Evolutionary conservation across 1,284 basidiomycete species (phyloP).

Genomic region (Cryptococcus sp.): DNA sequence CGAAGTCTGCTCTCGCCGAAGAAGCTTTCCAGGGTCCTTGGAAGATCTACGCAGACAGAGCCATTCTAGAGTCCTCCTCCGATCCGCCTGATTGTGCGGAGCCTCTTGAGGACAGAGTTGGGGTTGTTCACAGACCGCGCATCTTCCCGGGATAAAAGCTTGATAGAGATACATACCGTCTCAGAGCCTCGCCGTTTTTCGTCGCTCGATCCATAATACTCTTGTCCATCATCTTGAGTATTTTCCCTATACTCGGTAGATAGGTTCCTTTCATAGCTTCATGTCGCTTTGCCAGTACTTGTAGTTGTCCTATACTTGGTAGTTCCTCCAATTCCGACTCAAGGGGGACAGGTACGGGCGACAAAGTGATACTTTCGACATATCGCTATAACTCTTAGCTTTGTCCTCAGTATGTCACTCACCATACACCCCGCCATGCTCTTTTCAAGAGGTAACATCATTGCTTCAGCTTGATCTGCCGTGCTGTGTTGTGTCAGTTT

Average conservation of each 20-base stretch:
- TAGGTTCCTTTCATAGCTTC: slow-evolving; percentile 53
- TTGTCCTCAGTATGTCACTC: neutral
- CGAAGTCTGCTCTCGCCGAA: too few species aligned
- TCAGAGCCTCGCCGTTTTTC: slow-evolving; percentile 87
- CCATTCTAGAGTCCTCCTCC: too few species aligned
- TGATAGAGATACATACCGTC: slow-evolving; percentile 57
- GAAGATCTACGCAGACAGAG: too few species aligned
- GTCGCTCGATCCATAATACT: slow-evolving; percentile 83
- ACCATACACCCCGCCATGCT: slow-evolving; percentile 29
- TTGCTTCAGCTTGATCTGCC: slow-evolving; percentile 79
- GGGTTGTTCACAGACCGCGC: too few species aligned
- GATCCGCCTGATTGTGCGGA: too few species aligned
- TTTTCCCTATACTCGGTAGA: slow-evolving; percentile 84
- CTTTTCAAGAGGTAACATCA: slow-evolving; percentile 94
- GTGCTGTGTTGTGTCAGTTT: slow-evolving; percentile 19
- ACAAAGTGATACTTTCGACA: slow-evolving; percentile 23
- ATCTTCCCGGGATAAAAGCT: neutral
- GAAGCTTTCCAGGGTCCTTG: too few species aligned
- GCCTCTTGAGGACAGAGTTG: neutral
- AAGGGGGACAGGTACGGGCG: slow-evolving; percentile 18
- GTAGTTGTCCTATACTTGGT: slow-evolving; percentile 22
- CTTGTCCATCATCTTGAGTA: slow-evolving; percentile 87
- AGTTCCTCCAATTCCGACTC: slow-evolving; percentile 18
- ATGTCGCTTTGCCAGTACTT: slow-evolving; percentile 22
- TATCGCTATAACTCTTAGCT: slow-evolving; percentile 21